phyloP scores from a whole-genome alignment of 768 basidiomycete species.

The Boletus reticuloceps region DNA sequence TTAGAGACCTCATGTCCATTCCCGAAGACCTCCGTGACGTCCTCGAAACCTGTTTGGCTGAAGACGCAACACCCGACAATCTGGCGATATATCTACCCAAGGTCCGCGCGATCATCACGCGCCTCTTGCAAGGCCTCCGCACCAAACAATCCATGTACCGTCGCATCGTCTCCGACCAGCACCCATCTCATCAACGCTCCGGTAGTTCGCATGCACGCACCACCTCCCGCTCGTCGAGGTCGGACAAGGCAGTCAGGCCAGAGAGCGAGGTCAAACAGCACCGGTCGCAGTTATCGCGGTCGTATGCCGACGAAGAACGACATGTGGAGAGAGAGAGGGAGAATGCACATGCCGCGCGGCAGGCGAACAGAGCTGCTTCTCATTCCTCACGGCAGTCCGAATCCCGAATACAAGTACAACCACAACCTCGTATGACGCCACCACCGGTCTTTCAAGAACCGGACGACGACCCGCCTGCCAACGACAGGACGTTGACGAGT shows the following conservation, averaged over 20 bases:
- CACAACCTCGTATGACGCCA: constrained; percentile 25
- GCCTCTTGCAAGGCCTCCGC: constrained; percentile 89
- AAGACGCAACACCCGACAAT: constrained; percentile 82
- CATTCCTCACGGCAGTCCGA: constrained; percentile 37
- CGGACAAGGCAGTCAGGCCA: constrained; percentile 37
- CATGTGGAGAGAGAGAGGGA: constrained; percentile 39
- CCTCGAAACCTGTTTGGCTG: constrained; percentile 87
- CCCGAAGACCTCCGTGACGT: constrained; percentile 87
- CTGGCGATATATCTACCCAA: constrained; percentile 87
- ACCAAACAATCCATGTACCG: constrained; percentile 88
- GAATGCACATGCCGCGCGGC: constrained; percentile 34
- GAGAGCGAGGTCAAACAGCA: constrained; percentile 44
- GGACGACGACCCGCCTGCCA: constrained; percentile 27
- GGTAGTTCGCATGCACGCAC: constrained; percentile 48
- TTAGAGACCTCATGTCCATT: constrained; percentile 81
- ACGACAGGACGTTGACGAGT: constrained; percentile 1
- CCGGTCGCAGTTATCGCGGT: constrained; percentile 48
- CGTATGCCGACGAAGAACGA: constrained; percentile 37
- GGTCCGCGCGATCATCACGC: constrained; percentile 90
- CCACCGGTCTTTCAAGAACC: constrained; percentile 31
- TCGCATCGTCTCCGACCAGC: constrained; percentile 63
- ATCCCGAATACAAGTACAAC: constrained; percentile 27
- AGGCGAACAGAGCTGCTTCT: constrained; percentile 39
- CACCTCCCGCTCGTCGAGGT: constrained; percentile 57
- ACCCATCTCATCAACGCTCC: constrained; percentile 40